These are phyloP conservation scores for Cyclotella cryptica DNA, from an alignment of 108 stramenopile genomes.

Conservation along the genomic window DNA sequence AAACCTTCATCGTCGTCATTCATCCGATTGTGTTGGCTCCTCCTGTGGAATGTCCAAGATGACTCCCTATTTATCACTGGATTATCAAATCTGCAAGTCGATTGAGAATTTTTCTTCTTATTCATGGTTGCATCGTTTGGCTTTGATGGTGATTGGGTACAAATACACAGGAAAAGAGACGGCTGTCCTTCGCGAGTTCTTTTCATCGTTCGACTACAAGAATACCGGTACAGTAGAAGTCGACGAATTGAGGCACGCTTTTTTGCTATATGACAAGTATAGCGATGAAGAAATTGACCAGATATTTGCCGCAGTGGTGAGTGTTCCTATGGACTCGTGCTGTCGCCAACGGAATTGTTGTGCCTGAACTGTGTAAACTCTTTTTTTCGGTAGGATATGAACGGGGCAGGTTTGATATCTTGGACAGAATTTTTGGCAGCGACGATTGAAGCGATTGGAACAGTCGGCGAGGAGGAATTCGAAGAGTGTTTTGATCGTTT, in stretches of 20 bases:
- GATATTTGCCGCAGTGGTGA: conserved; percentile 71
- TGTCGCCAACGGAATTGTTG: neutral
- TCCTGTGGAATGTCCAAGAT: conserved; percentile 40
- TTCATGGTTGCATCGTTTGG: conserved; percentile 66
- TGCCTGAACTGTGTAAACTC: conserved; percentile 28
- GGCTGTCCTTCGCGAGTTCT: conserved; percentile 55
- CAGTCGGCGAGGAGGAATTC: conserved; percentile 68
- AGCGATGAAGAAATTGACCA: conserved; percentile 68
- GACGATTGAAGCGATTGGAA: conserved; percentile 73
- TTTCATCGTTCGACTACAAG: conserved; percentile 56
- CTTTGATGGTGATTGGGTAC: conserved; percentile 78
- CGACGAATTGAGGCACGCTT: conserved; percentile 68
- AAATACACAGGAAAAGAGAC: conserved; percentile 73
- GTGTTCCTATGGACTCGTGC: neutral
- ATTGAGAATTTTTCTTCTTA: conserved; percentile 63
- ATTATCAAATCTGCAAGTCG: conserved; percentile 49
- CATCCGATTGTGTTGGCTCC: conserved; percentile 20
- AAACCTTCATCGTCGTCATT: conserved; percentile 36
- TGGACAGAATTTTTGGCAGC: conserved; percentile 93
- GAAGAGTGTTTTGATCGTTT: conserved; percentile 84
- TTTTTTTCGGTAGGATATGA: conserved; percentile 64
- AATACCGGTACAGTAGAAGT: conserved; percentile 56
- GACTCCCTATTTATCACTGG: conserved; percentile 43
- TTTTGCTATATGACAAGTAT: conserved; percentile 54
- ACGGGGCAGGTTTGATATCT: conserved; percentile 73